Base-by-base conservation (phyloP, 1,284 basidiomycete species). In the Ceratobasidium sp. region DNA sequence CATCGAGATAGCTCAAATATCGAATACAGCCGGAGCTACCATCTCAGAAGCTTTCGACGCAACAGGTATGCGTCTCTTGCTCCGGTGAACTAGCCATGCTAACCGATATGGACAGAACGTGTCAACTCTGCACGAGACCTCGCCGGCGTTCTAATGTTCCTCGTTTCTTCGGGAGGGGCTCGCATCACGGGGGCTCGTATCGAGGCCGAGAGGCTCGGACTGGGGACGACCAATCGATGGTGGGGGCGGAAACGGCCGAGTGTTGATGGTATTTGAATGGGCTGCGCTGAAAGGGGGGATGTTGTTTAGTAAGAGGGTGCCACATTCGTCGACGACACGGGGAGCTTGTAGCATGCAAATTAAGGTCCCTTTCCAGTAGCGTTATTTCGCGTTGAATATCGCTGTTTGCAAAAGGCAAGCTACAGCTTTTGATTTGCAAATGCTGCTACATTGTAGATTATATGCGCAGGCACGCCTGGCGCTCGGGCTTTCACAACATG, bases 151-250 rank as follows among this genome's bases (percentile, higher is more conserved):
- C 85, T 86, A 7, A 80, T 94, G 36, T 92, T 93, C 84, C 84
- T 94, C 21, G 83, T 86, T 9, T 90, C 89, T 28, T 85, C 88
- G 0, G 91, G 89, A 0, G 86, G 87, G 6, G 84, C 89, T 2
- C 91, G 92, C 77, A 83, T 92, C 49, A 92, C 91, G 0, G 92
- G 92, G 8, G 84, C 86, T 28, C 88, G 90, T 62, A 90, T 87
- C 58, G 69, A 71, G 25, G 46, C 54, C 46, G 69, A 71, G 42
- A 18, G 30, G 44, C 16, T 70, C 42, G 54, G 54, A 59, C 42
- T 28, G 14, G 53, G 38, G 14, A 38, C 25, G 12, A 38, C 44
- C 42, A 70, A 54, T 44, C 30, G 66, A 38, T 70, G 66, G 66
- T 70, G 66, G 66, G 42, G 66, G 11, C 56, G 30, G 40, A 70